phyloP scores from a whole-genome alignment of 1,139 yeast species.

The Pichia sp. region DNA sequence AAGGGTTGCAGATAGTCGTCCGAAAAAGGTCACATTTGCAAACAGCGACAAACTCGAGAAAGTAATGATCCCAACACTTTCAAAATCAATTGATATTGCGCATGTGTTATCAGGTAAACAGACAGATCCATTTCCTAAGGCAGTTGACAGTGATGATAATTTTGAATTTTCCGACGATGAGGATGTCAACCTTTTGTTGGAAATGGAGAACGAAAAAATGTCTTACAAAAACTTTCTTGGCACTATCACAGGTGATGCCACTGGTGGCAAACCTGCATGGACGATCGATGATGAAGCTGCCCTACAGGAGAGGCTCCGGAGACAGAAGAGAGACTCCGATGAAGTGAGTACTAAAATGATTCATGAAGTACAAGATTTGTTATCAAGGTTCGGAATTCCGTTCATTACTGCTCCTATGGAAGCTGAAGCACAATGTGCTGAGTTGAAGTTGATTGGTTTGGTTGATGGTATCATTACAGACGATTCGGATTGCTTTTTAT shows the following conservation, averaged over 20 bases:
- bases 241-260: constrained; percentile 1
- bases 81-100: too few relatives aligned
- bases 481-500: constrained; percentile 93
- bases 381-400: constrained; percentile 87
- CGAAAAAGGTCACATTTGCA: too few relatives aligned
- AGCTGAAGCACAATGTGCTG: constrained; percentile 98
- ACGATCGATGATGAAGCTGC: constrained; percentile 44
- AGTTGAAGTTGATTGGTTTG: constrained; percentile 50
- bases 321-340: constrained; percentile 80
- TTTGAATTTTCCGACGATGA: constrained; percentile 69
- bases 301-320: constrained; percentile 52
- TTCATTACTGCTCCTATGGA: constrained; percentile 95
- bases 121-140: too few relatives aligned
- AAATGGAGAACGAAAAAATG: constrained; percentile 58
- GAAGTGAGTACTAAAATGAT: constrained; percentile 86
- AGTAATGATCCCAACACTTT: too few relatives aligned
- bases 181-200: constrained; percentile 56
- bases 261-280: constrained; percentile 27
- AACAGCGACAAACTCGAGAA: too few relatives aligned
- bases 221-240: constrained; percentile 61
- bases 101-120: too few relatives aligned
- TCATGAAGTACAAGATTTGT: constrained; percentile 79
- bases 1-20: too few relatives aligned
- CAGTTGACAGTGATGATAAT: too few relatives aligned
- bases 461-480: constrained; percentile 97